Conservation (phyloP, 805 yeast genomes). For the Pichia scutulata region DNA sequence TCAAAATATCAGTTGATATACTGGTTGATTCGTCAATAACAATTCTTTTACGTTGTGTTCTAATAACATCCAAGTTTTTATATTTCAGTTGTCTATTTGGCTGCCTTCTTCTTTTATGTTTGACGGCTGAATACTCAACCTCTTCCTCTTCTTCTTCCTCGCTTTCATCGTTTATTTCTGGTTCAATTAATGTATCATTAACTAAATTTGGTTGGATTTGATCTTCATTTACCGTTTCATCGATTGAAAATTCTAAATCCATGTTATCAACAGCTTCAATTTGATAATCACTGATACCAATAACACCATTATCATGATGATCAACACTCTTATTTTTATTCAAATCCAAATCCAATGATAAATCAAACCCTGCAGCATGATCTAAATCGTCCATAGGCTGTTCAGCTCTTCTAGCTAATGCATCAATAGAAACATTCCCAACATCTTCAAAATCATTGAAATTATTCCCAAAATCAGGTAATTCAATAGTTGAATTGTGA, state of each 20-base stretch:
- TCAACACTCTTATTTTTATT: slow-evolving; percentile 10
- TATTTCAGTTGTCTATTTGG: slow-evolving; percentile 25
- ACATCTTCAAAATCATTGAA: background rate
- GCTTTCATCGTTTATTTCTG: background rate
- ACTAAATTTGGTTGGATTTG: background rate
- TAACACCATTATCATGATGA: background rate
- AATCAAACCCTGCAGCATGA: slow-evolving; percentile 26
- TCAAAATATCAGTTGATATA: slow-evolving; percentile 34
- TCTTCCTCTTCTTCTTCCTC: slow-evolving; percentile 8
- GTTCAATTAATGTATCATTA: background rate
- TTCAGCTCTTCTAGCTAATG: slow-evolving; percentile 19
- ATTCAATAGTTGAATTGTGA: slow-evolving; percentile 9
- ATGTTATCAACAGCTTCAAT: slow-evolving; percentile 25
- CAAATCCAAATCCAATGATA: slow-evolving; percentile 29
- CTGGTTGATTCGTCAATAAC: slow-evolving; percentile 39
- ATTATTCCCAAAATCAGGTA: slow-evolving; percentile 13
- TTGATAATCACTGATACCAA: slow-evolving; percentile 8
- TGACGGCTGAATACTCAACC: background rate
- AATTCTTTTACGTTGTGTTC: slow-evolving; percentile 40
- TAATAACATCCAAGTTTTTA: slow-evolving; percentile 34
- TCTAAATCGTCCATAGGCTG: slow-evolving; percentile 26
- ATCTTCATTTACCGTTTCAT: slow-evolving; percentile 17
- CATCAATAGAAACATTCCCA: slow-evolving; percentile 16
- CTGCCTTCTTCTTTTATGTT: background rate
- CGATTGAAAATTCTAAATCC: slow-evolving; percentile 43